Conservation (phyloP, 2,329 filamentous ascomycete genomes). For the Aphanocladium album region DNA sequence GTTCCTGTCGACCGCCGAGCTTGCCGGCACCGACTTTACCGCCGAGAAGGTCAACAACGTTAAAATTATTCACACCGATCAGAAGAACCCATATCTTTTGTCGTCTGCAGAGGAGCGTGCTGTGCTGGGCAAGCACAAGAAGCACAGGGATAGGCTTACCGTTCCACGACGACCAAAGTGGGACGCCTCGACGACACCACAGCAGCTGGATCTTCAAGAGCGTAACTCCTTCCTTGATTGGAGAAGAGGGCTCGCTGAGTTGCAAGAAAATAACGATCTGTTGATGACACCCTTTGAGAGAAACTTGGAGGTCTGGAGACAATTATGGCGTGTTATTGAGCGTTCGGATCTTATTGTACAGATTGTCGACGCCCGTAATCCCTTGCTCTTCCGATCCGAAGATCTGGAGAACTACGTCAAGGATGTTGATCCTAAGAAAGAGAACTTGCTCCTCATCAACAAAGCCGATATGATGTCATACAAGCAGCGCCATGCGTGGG, state of each 20-base stretch:
- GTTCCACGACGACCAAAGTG: slow-evolving; percentile 87
- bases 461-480: slow-evolving; percentile 99
- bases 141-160: slow-evolving; percentile 73
- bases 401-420: slow-evolving; percentile 94
- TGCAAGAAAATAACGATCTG: slow-evolving; percentile 90
- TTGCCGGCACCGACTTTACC: slow-evolving; percentile 98
- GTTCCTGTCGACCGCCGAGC: slow-evolving; percentile 89
- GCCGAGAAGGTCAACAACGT: slow-evolving; percentile 99
- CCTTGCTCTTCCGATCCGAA: slow-evolving; percentile 86
- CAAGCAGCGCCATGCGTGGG: slow-evolving; percentile 78
- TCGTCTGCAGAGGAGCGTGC: slow-evolving; percentile 78
- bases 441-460: slow-evolving; percentile 91
- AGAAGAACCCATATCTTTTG: slow-evolving; percentile 90
- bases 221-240: slow-evolving; percentile 78
- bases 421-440: slow-evolving; percentile 80
- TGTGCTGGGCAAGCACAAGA: slow-evolving; percentile 73
- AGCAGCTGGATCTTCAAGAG: slow-evolving; percentile 75
- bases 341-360: slow-evolving; percentile 92
- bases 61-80: slow-evolving; percentile 96
- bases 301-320: slow-evolving; percentile 96
- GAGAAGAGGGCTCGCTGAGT: slow-evolving; percentile 83
- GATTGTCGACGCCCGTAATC: slow-evolving; percentile 96
- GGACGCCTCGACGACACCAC: slow-evolving; percentile 78
- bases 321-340: slow-evolving; percentile 97
- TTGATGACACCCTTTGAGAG: slow-evolving; percentile 97